Percentiles rank a stretch among this genome's conserved stretches.
phyloP scores from a whole-genome alignment of 2,329 filamentous ascomycete genomes.

The Helotiales sp. region DNA sequence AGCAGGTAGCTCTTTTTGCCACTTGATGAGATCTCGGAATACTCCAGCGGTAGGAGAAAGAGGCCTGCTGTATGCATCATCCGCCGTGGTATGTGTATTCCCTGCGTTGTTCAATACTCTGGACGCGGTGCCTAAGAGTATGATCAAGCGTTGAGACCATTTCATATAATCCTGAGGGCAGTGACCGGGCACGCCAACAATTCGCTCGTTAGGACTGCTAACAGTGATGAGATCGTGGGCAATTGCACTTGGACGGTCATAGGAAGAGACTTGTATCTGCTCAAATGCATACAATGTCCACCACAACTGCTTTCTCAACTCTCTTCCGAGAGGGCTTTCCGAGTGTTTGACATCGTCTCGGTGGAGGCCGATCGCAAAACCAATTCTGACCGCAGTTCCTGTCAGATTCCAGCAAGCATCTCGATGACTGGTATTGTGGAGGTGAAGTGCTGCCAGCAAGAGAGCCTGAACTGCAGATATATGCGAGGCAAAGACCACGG shows the following conservation, averaged over 20 bases:
- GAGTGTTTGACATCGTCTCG: conserved; percentile 40
- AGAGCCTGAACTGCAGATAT: conserved; percentile 43
- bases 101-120: conserved; percentile 36
- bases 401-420: conserved; percentile 45
- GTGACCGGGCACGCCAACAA: conserved; percentile 30
- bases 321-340: conserved; percentile 37
- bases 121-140: conserved; percentile 39
- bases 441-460: conserved; percentile 43
- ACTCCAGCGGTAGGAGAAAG: conserved; percentile 40
- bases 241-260: conserved; percentile 45
- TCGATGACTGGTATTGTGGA: conserved; percentile 46
- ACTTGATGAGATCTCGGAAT: conserved; percentile 40
- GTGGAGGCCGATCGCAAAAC: conserved; percentile 45
- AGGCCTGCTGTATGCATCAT: conserved; percentile 40
- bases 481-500: conserved; percentile 44
- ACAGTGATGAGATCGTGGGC: conserved; percentile 38
- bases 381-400: conserved; percentile 43
- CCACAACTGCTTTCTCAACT: conserved; percentile 35
- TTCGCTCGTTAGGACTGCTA: conserved; percentile 38
- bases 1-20: conserved; percentile 39
- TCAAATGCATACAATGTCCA: conserved; percentile 39
- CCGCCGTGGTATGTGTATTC: conserved; percentile 9
- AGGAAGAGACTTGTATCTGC: conserved; percentile 43
- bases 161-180: conserved; percentile 39
- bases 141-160: conserved; percentile 39